Evolutionary conservation across 2,329 filamentous ascomycete genomes (phyloP), one percentile per base, ranked within the genome.

Genomic region (Aspergillus floridensis): DNA sequence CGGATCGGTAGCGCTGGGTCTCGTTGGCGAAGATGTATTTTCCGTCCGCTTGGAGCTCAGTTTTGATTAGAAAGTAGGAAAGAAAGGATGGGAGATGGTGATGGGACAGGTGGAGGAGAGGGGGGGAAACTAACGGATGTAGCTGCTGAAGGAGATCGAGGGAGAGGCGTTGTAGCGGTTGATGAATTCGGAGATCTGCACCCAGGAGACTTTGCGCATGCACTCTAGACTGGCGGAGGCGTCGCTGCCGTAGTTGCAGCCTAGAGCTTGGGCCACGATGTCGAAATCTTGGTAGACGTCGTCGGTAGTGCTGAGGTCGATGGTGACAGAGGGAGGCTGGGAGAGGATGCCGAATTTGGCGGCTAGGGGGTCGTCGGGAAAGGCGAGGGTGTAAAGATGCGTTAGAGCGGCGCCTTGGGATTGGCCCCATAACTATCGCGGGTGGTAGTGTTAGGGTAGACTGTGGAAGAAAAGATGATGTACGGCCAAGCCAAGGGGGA

Each of bases 241-340:
- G 44, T 69, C 65, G 19, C 65, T 58, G 47, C 53, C 53, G 12
- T 61, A 66, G 41, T 64, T 61, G 53, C 72, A 74, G 4, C 68
- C 70, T 12, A 74, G 57, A 3, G 63, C 59, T 19, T 65, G 60
- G 7, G 72, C 70, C 10, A 73, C 69, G 55, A 73, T 69, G 19
- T 68, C 66, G 59, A 73, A 74, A 52, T 72, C 66, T 19, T 60
- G 47, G 26, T 48, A 55, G 22, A 55, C 44, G n/a, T 55, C 53
- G 10, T 35, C 24, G n/a, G 53, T 48, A 11, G 53, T 48, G 6
- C 41, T 47, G 26, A 48, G 53, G n/a, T 55, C 70, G 58, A 11
- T 59, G 53, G 52, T 66, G 46, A 58, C 69, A 21, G 60, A 70
- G 63, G 65, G 56, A 51, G 49, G 52, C 58, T 41, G 50, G 62